Evolutionary conservation across 2,329 filamentous ascomycete species (phyloP), one percentile per base, ranked within the genome.

Genomic region (Torrubiella hemipterigena): DNA sequence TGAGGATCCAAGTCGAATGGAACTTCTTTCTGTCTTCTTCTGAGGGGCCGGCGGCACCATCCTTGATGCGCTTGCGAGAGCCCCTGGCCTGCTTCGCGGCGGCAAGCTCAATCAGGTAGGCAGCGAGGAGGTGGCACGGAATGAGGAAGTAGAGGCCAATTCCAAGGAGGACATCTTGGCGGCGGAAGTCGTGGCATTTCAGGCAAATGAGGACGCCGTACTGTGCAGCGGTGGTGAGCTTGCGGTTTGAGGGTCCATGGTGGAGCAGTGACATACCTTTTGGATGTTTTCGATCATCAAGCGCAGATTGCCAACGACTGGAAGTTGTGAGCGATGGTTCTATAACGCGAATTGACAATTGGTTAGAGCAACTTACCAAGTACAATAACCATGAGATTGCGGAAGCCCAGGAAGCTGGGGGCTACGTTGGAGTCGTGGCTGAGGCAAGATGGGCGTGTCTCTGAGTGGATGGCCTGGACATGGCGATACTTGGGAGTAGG

Each of bases 241-340:
- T 17, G 14, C 15, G 12, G 11, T 31, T 23, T 17, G 16, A 21
- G 10, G 14, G 24, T 24, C 8, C 14, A 21, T n/a, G 14, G 21
- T 15, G 5, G 20, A 15, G n/a, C 8, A 13, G 13, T 33, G 14
- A 41, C 41, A 38, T 51, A 84, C 83, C 69, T 95, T 95, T 64
- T 89, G 83, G 44, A 89, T 84, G 51, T 98, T 98, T 58, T 96
- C 91, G 49, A 98, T 86, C 62, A 96, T 84, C 47, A 98, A 67
- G 41, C 91, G 78, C 31, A 98, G 59, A 52, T 98, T 98, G 47
- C 87, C 91, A 30, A 89, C 85, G 48, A 96, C 84, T 86, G 38
- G n/a, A n/a, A n/a, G n/a, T n/a, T n/a, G n/a, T n/a, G n/a, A n/a
- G n/a, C n/a, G n/a, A n/a, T n/a, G n/a, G n/a, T n/a, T n/a, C n/a